phyloP scores from a whole-genome alignment of 192 early-diverging fungal species.

The Coemansia aciculifera region DNA sequence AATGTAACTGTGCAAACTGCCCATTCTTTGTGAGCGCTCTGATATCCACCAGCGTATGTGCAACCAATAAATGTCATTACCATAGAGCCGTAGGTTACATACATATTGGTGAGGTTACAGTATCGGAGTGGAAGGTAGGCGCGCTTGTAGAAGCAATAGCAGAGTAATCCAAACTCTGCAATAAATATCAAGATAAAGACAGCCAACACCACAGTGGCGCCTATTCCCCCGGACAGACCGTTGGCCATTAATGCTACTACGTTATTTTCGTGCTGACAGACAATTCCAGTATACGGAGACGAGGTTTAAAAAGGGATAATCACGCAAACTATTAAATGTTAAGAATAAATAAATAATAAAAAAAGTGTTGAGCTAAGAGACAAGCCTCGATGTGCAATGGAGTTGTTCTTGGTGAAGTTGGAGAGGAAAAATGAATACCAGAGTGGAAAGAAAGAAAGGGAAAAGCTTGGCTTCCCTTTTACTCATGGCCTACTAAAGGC shows the following conservation, averaged over 20 bases:
- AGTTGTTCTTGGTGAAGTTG: background rate
- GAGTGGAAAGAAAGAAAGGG: background rate
- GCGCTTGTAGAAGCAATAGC: constrained; percentile 36
- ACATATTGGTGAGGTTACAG: constrained; percentile 42
- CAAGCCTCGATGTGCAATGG: background rate
- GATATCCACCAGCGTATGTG: constrained; percentile 17
- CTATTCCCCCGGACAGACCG: constrained; percentile 7
- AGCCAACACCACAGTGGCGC: background rate
- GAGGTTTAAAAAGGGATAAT: background rate
- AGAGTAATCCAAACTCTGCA: constrained; percentile 23
- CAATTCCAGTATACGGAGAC: background rate
- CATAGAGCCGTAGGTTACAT: constrained; percentile 35
- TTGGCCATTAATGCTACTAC: background rate
- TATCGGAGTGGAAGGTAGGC: constrained; percentile 39
- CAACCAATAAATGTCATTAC: constrained; percentile 45
- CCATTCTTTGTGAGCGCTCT: constrained; percentile 21
- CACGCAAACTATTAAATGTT: background rate
- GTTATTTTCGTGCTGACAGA: background rate
- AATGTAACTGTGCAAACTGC: constrained; percentile 34
- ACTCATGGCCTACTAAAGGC: background rate
- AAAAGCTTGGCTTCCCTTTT: background rate
- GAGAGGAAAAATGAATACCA: background rate
- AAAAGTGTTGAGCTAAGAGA: constrained; percentile 2
- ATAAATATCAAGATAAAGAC: constrained; percentile 3
- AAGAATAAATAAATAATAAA: background rate